Conservation (phyloP, 768 basidiomycete genomes). For the Phanerochaete carnosa region DNA sequence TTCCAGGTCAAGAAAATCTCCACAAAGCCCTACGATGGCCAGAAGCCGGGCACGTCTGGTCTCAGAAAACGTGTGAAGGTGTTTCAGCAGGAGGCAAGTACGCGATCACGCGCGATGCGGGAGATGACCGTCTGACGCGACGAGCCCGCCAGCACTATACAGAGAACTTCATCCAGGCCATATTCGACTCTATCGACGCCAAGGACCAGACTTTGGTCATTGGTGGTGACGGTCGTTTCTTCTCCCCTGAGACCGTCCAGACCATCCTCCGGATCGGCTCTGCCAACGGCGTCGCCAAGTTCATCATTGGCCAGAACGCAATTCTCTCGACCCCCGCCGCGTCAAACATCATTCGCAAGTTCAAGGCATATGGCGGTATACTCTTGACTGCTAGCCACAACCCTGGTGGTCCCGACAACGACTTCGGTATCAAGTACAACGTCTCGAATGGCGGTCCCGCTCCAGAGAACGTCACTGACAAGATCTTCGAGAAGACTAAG, state of each 20-base stretch:
- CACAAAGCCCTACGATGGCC: slow-evolving; percentile 88
- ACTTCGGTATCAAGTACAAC: slow-evolving; percentile 99
- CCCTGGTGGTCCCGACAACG: slow-evolving; percentile 95
- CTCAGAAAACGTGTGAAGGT: slow-evolving; percentile 97
- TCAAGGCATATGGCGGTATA: slow-evolving; percentile 96
- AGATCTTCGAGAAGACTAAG: slow-evolving; percentile 91
- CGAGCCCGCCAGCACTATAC: slow-evolving; percentile 80
- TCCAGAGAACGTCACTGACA: slow-evolving; percentile 93
- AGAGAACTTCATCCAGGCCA: slow-evolving; percentile 96
- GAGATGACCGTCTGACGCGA: slow-evolving; percentile 16
- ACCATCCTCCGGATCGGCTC: slow-evolving; percentile 92
- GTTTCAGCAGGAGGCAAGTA: slow-evolving; percentile 89
- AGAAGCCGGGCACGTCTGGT: slow-evolving; percentile 98
- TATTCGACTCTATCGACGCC: slow-evolving; percentile 84
- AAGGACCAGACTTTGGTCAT: slow-evolving; percentile 85
- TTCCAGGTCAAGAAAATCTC: slow-evolving; percentile 58
- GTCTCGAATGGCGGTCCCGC: slow-evolving; percentile 97
- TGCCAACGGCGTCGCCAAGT: slow-evolving; percentile 87
- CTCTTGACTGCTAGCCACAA: slow-evolving; percentile 97
- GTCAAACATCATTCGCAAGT: slow-evolving; percentile 92
- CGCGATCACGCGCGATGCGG: not conserved
- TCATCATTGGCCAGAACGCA: slow-evolving; percentile 87
- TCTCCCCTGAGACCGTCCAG: slow-evolving; percentile 81
- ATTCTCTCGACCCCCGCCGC: slow-evolving; percentile 98
- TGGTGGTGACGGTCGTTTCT: slow-evolving; percentile 96